Base-by-base conservation (phyloP, 768 basidiomycete species). In the Lanmaoa rubissima region DNA sequence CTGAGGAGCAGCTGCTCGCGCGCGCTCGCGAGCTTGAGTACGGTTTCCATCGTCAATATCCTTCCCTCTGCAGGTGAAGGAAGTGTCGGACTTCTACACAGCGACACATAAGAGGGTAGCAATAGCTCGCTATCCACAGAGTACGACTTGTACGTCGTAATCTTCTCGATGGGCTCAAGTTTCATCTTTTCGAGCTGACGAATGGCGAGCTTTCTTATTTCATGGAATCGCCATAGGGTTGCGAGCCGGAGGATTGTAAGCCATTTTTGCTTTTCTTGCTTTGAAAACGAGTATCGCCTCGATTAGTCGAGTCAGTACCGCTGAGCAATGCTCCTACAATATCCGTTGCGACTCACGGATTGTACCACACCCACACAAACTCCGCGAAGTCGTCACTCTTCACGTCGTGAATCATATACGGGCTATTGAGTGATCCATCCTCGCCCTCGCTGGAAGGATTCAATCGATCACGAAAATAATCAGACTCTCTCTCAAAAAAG, bases 301-400 rank as follows among this genome's bases (percentile, higher is more conserved):
- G 21, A 32, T 32, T 26, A 12, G 19, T 31, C 35, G 7, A 36
- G 52, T 60, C 58, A 55, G 42, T 12, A 35, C 17, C 8, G 4
- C 17, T n/a, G 24, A 10, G 11, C 26, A 19, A 45, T 32, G 28
- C 13, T 26, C 6, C 6, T 28, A 9, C 34, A 6, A 32, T 24
- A 1, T 5, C 8, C 11, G 14, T 38, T 6, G 35, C 43, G 0
- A 55, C 66, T 66, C 36, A 66, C 65, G 66, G 56, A 4, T 84
- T 82, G 50, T 85, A 85, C 61, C 83, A 83, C 0, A 84, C 76
- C 78, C 82, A 83, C 0, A 84, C 65, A 0, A 85, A 75, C 0
- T 65, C 67, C 0, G 76, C 75, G 50, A 85, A 84, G 0, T 81
- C 74, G 0, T 67, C 55, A 0, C 71, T 61, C 0, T 67, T 71